These are phyloP conservation scores for Mucor irregularis DNA, from an alignment of 371 early-diverging fungal species.

Conservation along the genomic window DNA sequence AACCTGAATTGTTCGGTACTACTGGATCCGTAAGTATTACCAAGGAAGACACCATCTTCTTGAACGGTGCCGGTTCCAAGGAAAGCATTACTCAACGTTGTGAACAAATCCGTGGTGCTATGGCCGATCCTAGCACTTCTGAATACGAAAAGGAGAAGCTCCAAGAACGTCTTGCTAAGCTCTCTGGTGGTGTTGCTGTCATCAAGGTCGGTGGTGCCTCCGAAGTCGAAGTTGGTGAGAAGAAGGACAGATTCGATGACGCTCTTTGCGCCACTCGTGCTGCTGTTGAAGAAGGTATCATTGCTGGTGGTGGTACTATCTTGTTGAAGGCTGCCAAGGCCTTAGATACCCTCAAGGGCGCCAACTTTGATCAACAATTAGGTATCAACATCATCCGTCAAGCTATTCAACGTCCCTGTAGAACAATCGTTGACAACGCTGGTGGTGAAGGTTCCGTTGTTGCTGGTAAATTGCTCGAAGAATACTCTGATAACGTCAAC, in stretches of 20 bases:
- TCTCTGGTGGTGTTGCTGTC: conserved; percentile 97
- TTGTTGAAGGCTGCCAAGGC: conserved; percentile 89
- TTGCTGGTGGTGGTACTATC: conserved; percentile 97
- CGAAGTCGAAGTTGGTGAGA: conserved; percentile 98
- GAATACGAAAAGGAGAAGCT: conserved; percentile 98
- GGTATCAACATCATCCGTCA: conserved; percentile 94
- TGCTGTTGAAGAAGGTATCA: conserved; percentile 98
- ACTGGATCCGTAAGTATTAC: conserved; percentile 89
- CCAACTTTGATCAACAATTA: conserved; percentile 97
- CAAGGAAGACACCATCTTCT: conserved; percentile 97
- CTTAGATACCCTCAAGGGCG: conserved; percentile 76
- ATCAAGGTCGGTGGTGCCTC: conserved; percentile 96
- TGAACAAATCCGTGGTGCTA: conserved; percentile 94
- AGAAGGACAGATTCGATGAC: conserved; percentile 97
- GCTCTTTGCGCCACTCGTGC: conserved; percentile 98
- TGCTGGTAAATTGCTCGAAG: conserved; percentile 89
- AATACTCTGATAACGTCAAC: conserved; percentile 75
- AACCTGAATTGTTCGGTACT: conserved; percentile 86
- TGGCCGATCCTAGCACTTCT: conserved; percentile 76
- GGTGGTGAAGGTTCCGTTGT: conserved; percentile 96
- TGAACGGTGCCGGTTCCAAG: conserved; percentile 92
- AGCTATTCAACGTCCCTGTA: conserved; percentile 90
- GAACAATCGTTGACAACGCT: conserved; percentile 95
- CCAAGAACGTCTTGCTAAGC: conserved; percentile 97
- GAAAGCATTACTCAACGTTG: conserved; percentile 87